Evolutionary conservation across 1,139 yeast genomes (phyloP), one percentile per base, ranked within the genome.

Genomic region (Pichia terricola): DNA sequence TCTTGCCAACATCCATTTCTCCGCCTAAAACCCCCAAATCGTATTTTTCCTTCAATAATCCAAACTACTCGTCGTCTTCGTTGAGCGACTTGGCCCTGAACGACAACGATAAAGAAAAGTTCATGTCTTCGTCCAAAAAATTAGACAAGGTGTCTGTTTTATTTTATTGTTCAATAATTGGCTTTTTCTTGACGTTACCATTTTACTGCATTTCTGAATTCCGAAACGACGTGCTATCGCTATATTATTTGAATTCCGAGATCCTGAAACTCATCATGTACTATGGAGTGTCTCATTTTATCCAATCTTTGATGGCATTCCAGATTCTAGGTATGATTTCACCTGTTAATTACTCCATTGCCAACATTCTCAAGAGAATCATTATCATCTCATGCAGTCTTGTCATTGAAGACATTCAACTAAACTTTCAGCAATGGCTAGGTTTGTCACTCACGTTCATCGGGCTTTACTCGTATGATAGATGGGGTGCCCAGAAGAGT

Each of bases 281-380:
- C 10, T 82, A 89, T 62, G 96, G 96, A 5, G 51, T 79, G 4
- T 73, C 88, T 11, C 97, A 89, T 65, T 89, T 88, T 56, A 62
- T 79, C 46, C 97, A 89, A 65, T 83, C 94, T 41, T 68, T 89
- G 58, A 67, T 88, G 45, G 96, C 96, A 33, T 89, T 89, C 64
- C 95, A 87, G 63, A 77, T 89, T 40, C 74, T 89, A 54, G 96
- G 96, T 8, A 67, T 79, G 61, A 77, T 89, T 33, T 77, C 89
- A 11, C 94, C 97, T 1, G 91, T 89, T 40, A 85, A 89, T 52
- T 89, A 89, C 65, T 83, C 95, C 36, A 86, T 89, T 56, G 96
- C 96, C 37, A 85, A 85, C 58, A 79, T 89, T 47, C 66, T 88
- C 63, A 89, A 89, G 61, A 76, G 97, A 53, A 86, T 89, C 44